A percentile compares a stretch with the other conserved stretches of the same genome.
These are phyloP conservation scores for Glonium stellatum DNA, from an alignment of 495 filamentous ascomycete species.

Conservation along the genomic window DNA sequence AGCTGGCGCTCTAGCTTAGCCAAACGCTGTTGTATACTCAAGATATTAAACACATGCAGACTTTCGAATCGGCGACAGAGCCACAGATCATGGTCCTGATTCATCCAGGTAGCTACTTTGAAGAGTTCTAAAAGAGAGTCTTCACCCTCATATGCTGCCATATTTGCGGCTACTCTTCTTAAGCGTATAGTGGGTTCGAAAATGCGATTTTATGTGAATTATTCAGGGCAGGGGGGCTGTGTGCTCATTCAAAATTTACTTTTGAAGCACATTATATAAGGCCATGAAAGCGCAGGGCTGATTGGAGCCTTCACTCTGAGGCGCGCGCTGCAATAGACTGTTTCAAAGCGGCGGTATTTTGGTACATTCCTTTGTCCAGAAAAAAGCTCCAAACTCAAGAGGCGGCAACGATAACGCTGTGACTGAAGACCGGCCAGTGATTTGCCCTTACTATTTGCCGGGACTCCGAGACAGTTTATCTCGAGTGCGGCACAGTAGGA, in stretches of 20 bases:
- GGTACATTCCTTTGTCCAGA: background rate
- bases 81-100: background rate
- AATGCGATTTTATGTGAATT: background rate
- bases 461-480: too few species aligned
- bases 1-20: background rate
- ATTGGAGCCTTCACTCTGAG: background rate
- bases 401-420: background rate
- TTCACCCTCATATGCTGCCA: background rate
- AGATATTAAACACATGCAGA: background rate
- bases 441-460: too few species aligned
- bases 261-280: background rate
- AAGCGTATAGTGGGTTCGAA: background rate
- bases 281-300: background rate
- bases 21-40: background rate
- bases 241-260: background rate
- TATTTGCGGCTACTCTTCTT: too few species aligned
- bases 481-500: too few species aligned
- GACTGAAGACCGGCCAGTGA: background rate
- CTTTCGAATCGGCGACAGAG: constrained; percentile 1
- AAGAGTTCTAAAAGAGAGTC: background rate
- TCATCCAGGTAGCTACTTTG: background rate
- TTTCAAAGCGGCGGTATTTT: background rate
- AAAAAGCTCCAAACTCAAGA: background rate
- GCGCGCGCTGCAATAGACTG: background rate
- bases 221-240: background rate